Evolutionary conservation across 805 yeast genomes (phyloP).

Genomic region (Starmerella vaccinii): DNA sequence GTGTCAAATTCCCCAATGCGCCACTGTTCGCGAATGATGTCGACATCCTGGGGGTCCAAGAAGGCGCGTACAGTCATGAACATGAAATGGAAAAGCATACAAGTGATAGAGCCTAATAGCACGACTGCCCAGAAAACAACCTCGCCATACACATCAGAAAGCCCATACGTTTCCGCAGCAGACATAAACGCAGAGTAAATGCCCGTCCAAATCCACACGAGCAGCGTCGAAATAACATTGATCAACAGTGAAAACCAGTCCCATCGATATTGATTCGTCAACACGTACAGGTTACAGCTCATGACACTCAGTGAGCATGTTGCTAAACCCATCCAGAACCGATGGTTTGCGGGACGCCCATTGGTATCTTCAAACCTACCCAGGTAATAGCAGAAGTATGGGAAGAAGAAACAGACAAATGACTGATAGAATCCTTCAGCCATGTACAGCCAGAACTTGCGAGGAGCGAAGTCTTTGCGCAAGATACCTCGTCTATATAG

Average conservation of each 20-base stretch:
- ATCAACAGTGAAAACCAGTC: conserved; percentile 57
- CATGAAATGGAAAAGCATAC: conserved; percentile 54
- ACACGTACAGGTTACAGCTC: conserved; percentile 55
- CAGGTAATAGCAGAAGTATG: conserved; percentile 46
- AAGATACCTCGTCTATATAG: conserved; percentile 60
- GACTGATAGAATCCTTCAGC: conserved; percentile 69
- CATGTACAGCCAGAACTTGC: conserved; percentile 55
- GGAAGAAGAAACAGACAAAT: conserved; percentile 56
- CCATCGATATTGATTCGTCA: conserved; percentile 67
- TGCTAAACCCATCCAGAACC: conserved; percentile 63
- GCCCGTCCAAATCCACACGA: conserved; percentile 71
- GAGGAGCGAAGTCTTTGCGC: conserved; percentile 52
- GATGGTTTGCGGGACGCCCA: conserved; percentile 36
- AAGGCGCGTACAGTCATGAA: conserved; percentile 44
- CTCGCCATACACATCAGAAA: conserved; percentile 50
- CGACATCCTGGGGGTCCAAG: conserved; percentile 55
- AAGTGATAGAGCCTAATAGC: conserved; percentile 45
- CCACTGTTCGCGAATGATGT: conserved; percentile 56
- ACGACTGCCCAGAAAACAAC: conserved; percentile 55
- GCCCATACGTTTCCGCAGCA: conserved; percentile 51
- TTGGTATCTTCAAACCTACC: conserved; percentile 31
- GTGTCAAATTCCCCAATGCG: conserved; percentile 41
- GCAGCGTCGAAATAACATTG: conserved; percentile 44
- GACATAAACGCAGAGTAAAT: conserved; percentile 51
- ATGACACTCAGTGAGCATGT: conserved; percentile 54